Evolutionary conservation across 768 basidiomycete species (phyloP).

Genomic region (Kwoniella mangroviensis): DNA sequence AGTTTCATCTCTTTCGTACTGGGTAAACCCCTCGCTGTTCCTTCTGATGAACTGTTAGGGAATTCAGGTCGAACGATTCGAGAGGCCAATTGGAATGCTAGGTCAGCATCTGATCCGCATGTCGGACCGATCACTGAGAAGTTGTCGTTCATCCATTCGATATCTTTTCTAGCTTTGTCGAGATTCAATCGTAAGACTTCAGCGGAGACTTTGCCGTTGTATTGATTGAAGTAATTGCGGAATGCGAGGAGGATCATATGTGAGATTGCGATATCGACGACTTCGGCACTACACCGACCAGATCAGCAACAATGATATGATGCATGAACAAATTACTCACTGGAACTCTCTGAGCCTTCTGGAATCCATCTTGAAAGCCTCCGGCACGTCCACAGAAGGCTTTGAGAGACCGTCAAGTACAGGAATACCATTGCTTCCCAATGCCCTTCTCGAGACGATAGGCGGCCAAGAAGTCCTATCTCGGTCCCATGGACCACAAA

Average conservation of each 20-base stretch:
- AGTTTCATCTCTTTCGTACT: conserved; percentile 6
- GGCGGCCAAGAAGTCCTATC: conserved; percentile 47
- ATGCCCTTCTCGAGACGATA: conserved; percentile 52
- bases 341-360: conserved; percentile 38
- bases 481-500: conserved; percentile 61
- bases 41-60: background rate
- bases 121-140: background rate
- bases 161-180: conserved; percentile 14
- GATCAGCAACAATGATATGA: conserved; percentile 8
- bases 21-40: background rate
- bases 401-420: conserved; percentile 40
- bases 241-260: conserved; percentile 82
- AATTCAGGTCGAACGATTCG: conserved; percentile 20
- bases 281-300: conserved; percentile 66
- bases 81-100: conserved; percentile 36
- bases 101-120: conserved; percentile 11
- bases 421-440: conserved; percentile 31
- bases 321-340: conserved; percentile 23
- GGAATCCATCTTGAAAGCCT: conserved; percentile 46
- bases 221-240: conserved; percentile 64
- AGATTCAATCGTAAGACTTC: background rate
- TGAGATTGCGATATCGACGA: conserved; percentile 72
- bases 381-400: conserved; percentile 49
- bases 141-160: conserved; percentile 22
- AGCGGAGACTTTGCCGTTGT: conserved; percentile 7